Base-by-base conservation (phyloP, 2,329 filamentous ascomycete species). In the Metarhizium humberi region DNA sequence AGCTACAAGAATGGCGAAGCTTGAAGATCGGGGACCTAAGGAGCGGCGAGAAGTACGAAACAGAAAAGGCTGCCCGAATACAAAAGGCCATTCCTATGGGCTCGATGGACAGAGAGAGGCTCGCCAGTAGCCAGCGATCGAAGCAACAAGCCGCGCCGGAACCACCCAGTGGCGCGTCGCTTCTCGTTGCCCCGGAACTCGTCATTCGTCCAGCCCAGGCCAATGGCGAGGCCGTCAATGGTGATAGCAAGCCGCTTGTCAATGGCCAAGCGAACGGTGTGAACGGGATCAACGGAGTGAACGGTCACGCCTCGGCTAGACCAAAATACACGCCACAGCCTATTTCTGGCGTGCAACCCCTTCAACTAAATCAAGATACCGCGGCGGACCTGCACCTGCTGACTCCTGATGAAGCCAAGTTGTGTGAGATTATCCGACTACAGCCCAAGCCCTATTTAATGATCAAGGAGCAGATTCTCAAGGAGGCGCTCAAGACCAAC, bases 381-480 rank as follows among this genome's bases (percentile, higher is more conserved):
- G 85, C 88, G 0, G 80, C 88, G 0, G 94, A 97, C 67, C 72
- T 92, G 32, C 94, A 97, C 64, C 81, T 99, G 0, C 76, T 99
- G 47, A 90, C 88, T 0, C 79, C 85, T 1, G 90, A 95, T 60
- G 94, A 99, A 70, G 77, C 83, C 4, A 90, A 95, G 64, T 75
- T 99, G 0, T 99, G 94, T 73, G 88, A 89, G 62, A 80, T 87
- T 45, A 80, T 95, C 14, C 83, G 91, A 46, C 74, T 99, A 53
- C 88, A 94, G 70, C 94, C 94, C 0, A 99, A 99, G 74, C 90
- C 94, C 1, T 99, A 96, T 69, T 73, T 96, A 5, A 90, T 90
- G 66, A 90, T 97, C 71, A 99, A 99, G 71, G 91, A 96, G 69
- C 85, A 88, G 58, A 78, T 97, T n/a, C 72, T 97, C 53, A 89